A percentile compares a stretch with the other conserved stretches of the same genome.
These are phyloP conservation scores for Solanum appendiculatum DNA, from an alignment of 257 asterid species.

Conservation along the genomic window DNA sequence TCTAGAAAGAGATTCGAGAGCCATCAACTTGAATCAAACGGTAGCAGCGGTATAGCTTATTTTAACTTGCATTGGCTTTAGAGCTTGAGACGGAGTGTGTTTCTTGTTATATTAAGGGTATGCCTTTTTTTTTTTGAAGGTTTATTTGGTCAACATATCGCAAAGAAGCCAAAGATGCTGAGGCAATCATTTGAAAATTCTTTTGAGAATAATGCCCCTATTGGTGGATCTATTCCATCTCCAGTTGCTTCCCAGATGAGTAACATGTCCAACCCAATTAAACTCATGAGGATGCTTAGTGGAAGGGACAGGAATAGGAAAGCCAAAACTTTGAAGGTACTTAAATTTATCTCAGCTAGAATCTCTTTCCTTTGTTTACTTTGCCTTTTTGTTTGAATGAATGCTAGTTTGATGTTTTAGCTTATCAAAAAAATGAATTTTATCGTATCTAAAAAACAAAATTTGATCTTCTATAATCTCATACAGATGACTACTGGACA, in stretches of 20 bases:
- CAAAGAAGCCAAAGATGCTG: constrained; percentile 70
- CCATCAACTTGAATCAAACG: constrained; percentile 58
- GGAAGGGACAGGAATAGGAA: constrained; percentile 72
- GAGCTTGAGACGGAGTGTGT: constrained; percentile 1
- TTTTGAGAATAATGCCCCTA: constrained; percentile 40
- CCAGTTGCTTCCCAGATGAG: constrained; percentile 72
- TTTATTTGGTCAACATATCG: constrained; percentile 57
- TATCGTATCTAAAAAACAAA: neutral
- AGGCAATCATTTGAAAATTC: constrained; percentile 49
- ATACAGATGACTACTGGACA: constrained; percentile 64
- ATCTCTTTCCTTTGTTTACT: neutral
- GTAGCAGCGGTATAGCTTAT: constrained; percentile 50
- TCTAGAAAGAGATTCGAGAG: constrained; percentile 59
- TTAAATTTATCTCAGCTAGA: neutral
- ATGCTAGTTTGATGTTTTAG: neutral
- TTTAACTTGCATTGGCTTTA: constrained; percentile 2
- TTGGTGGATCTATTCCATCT: constrained; percentile 46
- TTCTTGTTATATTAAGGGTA: constrained; percentile 6
- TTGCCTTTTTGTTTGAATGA: neutral
- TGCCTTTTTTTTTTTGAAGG: constrained; percentile 38
- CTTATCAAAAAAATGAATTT: neutral
- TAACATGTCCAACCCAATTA: constrained; percentile 65
- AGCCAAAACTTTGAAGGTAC: constrained; percentile 53
- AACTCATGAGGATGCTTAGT: constrained; percentile 49
- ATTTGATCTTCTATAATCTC: constrained; percentile 19